Percentiles rank a stretch among this genome's conserved stretches.
Conservation (phyloP, 768 basidiomycete genomes). For the Paxillus involutus region DNA sequence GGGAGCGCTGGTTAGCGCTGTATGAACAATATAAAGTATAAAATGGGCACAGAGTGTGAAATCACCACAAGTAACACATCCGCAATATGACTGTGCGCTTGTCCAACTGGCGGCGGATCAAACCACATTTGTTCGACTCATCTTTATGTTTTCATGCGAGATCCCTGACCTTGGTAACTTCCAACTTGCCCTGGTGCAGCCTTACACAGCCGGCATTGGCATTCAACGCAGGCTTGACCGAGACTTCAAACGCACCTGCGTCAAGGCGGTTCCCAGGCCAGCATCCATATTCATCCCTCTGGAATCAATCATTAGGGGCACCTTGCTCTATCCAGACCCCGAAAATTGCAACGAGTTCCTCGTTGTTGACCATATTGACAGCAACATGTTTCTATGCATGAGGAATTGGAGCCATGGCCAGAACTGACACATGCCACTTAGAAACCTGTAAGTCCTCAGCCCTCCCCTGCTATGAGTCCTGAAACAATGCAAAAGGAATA, state of each 20-base stretch:
- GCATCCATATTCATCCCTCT: slow-evolving; percentile 24
- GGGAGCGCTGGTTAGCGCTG: no score
- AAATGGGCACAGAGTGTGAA: no score
- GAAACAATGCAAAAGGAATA: no score
- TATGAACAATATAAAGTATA: no score
- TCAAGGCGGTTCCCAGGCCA: slow-evolving; percentile 9
- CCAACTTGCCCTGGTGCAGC: slow-evolving; percentile 22
- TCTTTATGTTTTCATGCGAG: slow-evolving; percentile 20
- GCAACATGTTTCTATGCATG: slow-evolving; percentile 25
- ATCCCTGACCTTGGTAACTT: slow-evolving; percentile 6
- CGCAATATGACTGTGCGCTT: slow-evolving; percentile 30
- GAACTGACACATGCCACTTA: no score
- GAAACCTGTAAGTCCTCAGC: no score
- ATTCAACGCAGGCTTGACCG: slow-evolving; percentile 14
- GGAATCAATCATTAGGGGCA: slow-evolving; percentile 30
- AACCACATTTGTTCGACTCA: slow-evolving; percentile 14
- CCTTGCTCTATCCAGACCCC: slow-evolving; percentile 21
- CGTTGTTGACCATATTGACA: slow-evolving; percentile 29
- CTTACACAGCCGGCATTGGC: slow-evolving; percentile 10
- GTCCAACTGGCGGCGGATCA: slow-evolving; percentile 1
- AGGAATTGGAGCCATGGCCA: no score
- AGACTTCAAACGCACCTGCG: slow-evolving; percentile 18
- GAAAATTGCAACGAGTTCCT: slow-evolving; percentile 18
- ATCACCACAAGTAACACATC: no score
- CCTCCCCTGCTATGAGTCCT: no score